phyloP scores from a whole-genome alignment of 2,329 filamentous ascomycete genomes.

The Ascocoryne sarcoides region DNA sequence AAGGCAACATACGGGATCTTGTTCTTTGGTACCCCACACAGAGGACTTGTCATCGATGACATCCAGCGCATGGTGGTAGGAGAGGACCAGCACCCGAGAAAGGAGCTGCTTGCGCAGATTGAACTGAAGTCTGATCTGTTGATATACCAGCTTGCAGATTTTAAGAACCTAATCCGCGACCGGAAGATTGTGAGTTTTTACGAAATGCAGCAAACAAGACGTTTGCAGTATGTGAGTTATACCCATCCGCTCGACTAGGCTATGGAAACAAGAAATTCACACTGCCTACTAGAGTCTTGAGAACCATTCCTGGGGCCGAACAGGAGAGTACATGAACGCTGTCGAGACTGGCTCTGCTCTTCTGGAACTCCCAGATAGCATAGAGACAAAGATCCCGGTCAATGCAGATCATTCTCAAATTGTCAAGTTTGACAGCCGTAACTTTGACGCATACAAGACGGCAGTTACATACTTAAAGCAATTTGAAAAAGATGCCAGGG shows the following conservation, averaged over 20 bases:
- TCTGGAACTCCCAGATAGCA: conserved; percentile 17
- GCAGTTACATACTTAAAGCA: conserved; percentile 6
- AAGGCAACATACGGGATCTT: conserved; percentile 31
- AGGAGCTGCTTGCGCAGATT: conserved; percentile 11
- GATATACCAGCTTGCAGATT: conserved; percentile 17
- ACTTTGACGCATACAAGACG: conserved; percentile 7
- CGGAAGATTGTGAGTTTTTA: conserved; percentile 27
- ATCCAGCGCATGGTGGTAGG: conserved; percentile 15
- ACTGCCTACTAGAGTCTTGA: background rate
- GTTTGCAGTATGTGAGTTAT: conserved; percentile 16
- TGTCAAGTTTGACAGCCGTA: conserved; percentile 21
- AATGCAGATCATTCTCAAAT: conserved; percentile 21
- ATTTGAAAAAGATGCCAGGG: conserved; percentile 9
- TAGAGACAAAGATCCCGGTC: conserved; percentile 19
- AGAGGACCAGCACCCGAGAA: conserved; percentile 5
- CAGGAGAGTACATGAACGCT: conserved; percentile 9
- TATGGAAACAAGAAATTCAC: too few relatives aligned
- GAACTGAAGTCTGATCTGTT: conserved; percentile 15
- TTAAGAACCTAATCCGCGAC: conserved; percentile 25
- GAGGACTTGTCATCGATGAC: conserved; percentile 21
- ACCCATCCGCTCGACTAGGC: too few relatives aligned
- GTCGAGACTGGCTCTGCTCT: conserved; percentile 15
- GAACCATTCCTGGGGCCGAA: background rate
- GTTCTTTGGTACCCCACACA: conserved; percentile 32
- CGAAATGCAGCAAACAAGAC: conserved; percentile 22